A percentile compares a stretch with the other conserved stretches of the same genome.
phyloP scores from a whole-genome alignment of 768 basidiomycete species.

The Amanita muscaria region DNA sequence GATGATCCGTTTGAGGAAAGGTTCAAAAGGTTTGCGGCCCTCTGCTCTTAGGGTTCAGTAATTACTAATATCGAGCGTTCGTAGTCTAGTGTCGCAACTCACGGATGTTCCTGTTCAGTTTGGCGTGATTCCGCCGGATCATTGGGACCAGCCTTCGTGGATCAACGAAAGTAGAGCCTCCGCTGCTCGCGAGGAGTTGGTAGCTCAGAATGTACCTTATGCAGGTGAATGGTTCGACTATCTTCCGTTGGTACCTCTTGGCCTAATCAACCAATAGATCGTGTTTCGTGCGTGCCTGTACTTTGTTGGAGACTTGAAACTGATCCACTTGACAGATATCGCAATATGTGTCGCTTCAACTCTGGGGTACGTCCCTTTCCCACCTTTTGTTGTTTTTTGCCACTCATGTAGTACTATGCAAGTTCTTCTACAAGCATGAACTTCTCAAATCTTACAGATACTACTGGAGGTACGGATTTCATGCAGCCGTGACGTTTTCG shows the following conservation, averaged over 20 bases:
- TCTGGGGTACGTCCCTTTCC: slow-evolving; percentile 57
- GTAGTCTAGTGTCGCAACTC: slow-evolving; percentile 44
- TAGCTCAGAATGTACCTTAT: slow-evolving; percentile 56
- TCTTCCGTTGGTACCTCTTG: no score
- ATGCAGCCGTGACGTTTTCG: no score
- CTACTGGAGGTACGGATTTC: slow-evolving; percentile 71
- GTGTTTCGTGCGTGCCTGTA: slow-evolving; percentile 56
- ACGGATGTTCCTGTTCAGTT: slow-evolving; percentile 61
- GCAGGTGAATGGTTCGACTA: slow-evolving; percentile 44
- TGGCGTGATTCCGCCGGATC: slow-evolving; percentile 66
- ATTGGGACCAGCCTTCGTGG: slow-evolving; percentile 79
- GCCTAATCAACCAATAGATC: no score
- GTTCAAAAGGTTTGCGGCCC: slow-evolving; percentile 51
- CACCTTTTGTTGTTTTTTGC: neutral
- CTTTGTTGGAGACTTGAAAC: no score
- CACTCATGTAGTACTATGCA: slow-evolving; percentile 1
- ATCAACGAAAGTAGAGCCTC: slow-evolving; percentile 70
- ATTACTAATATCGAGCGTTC: neutral
- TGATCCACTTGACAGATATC: no score
- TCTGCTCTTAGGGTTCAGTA: neutral
- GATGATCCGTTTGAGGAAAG: slow-evolving; percentile 64
- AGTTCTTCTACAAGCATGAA: slow-evolving; percentile 87
- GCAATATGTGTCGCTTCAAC: slow-evolving; percentile 98
- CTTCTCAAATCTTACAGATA: slow-evolving; percentile 74
- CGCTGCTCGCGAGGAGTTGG: slow-evolving; percentile 61